phyloP scores from a whole-genome alignment of 352 stramenopile species.

The Phytophthora cactorum region DNA sequence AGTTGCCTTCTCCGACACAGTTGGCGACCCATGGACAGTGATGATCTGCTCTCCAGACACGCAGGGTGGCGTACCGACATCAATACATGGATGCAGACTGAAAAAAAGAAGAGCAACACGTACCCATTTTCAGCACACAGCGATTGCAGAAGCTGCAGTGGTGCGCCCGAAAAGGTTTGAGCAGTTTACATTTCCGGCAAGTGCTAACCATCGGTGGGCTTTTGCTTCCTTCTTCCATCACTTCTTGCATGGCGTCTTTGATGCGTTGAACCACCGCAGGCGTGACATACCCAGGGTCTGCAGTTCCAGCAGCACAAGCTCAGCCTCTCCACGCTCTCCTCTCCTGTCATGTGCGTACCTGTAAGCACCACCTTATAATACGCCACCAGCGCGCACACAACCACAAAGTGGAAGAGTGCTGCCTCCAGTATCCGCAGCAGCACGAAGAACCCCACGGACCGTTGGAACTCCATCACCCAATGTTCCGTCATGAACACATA shows the following conservation, averaged over 20 bases:
- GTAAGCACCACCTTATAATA: constrained; percentile 83
- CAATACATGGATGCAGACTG: constrained; percentile 1
- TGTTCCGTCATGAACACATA: constrained; percentile 64
- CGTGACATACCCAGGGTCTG: constrained; percentile 86
- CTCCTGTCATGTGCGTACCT: constrained; percentile 37
- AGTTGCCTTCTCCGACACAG: constrained; percentile 84
- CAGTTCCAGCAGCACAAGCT: constrained; percentile 6
- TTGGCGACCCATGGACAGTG: constrained; percentile 97
- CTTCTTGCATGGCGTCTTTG: constrained; percentile 65
- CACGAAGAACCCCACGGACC: constrained; percentile 24
- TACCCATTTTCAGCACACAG: constrained; percentile 90
- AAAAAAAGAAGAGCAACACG: constrained; percentile 4
- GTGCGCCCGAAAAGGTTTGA: constrained; percentile 82
- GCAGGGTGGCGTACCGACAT: constrained; percentile 7
- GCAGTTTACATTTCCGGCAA: constrained; percentile 72
- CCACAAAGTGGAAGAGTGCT: constrained; percentile 65
- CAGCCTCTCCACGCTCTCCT: background rate
- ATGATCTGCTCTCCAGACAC: constrained; percentile 86
- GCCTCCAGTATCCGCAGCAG: constrained; percentile 44
- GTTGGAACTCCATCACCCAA: constrained; percentile 43
- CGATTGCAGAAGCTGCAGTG: constrained; percentile 89
- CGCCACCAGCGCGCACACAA: constrained; percentile 52
- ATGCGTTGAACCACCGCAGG: constrained; percentile 61
- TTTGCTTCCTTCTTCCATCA: constrained; percentile 54
- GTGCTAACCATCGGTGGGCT: constrained; percentile 30